Percentiles rank a stretch among this genome's conserved stretches.
Conservation (phyloP, 345 rosid species). For the Citrus unshiu region DNA sequence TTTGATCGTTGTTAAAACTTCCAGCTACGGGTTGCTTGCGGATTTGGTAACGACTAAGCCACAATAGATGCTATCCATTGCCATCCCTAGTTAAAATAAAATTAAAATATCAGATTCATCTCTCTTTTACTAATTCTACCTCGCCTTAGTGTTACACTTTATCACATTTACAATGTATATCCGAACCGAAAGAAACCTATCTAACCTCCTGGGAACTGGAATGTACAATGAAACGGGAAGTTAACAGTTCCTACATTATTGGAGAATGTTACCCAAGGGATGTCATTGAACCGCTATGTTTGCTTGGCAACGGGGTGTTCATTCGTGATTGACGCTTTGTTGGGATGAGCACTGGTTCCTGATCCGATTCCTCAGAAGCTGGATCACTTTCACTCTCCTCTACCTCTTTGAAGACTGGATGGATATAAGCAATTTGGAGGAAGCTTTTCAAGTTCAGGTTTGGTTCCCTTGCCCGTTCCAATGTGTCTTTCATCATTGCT, state of each 20-base stretch:
- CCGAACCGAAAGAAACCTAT: not conserved
- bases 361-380: conserved; percentile 30
- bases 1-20: too few species aligned
- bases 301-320: conserved; percentile 40
- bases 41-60: too few species aligned
- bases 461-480: conserved; percentile 78
- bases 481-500: conserved; percentile 87
- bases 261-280: conserved; percentile 11
- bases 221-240: not conserved
- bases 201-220: not conserved
- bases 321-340: conserved; percentile 62
- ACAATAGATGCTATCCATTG: too few species aligned
- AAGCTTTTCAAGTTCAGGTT: conserved; percentile 73
- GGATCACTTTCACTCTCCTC: conserved; percentile 39
- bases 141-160: not conserved
- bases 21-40: too few species aligned
- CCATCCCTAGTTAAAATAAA: too few species aligned
- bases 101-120: not conserved
- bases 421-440: conserved; percentile 63
- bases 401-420: conserved; percentile 65
- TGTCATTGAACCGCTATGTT: conserved; percentile 34
- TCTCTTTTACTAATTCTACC: not conserved
- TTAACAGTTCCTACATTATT: not conserved
- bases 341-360: conserved; percentile 49
- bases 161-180: conserved; percentile 19